Base-by-base conservation (phyloP, 2,329 filamentous ascomycete genomes). In the Clonostachys rhizophaga region DNA sequence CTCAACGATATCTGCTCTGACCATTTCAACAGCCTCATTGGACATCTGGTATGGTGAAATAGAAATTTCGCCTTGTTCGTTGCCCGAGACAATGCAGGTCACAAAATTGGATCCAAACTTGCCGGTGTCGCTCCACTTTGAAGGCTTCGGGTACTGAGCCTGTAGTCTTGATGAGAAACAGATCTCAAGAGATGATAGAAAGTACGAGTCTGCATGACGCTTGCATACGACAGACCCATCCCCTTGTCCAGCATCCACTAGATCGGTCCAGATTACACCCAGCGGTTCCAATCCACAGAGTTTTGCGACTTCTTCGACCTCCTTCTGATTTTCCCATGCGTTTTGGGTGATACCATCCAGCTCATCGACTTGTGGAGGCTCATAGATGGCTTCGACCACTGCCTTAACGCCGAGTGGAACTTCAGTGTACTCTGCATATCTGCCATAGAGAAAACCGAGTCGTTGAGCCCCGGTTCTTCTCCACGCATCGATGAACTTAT, bases 121-220 rank as follows among this genome's bases (percentile, higher is more conserved):
- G 42, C 92, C 94, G 4, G 89, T 95, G 59, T 96, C 91, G 63
- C 92, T 96, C 92, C 94, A 99, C 66, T 96, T 97, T 9, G 89
- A 94, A 16, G 90, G 76, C 58, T 95, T 92, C 1, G 92, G 91
- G 56, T 96, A 82, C 59, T 88, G 84, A 8, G 90, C 89, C 68
- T 99, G 94, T 51, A 95, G 78, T 43, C 91, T 83, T 17, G 94
- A 86, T 2, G 91, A 88, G 65, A 96, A 97, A 53, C 83, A 84
- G 50, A 97, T 86, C 66, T 99, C 94, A 12, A 95, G 81, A 1
- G 94, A 96, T 0, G 91, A 91, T 11, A 99, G 79, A 63, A 86
- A 97, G 69, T 95, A 96, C 0, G 92, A 96, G 66, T 97, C 92
- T 46, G 90, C 86, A 63, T 99, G 94, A 49, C 94, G 84, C 68